A percentile compares a stretch with the other conserved stretches of the same genome.
These are phyloP conservation scores for Prunus mume DNA, from an alignment of 306 rosid genomes.

Conservation along the genomic window DNA sequence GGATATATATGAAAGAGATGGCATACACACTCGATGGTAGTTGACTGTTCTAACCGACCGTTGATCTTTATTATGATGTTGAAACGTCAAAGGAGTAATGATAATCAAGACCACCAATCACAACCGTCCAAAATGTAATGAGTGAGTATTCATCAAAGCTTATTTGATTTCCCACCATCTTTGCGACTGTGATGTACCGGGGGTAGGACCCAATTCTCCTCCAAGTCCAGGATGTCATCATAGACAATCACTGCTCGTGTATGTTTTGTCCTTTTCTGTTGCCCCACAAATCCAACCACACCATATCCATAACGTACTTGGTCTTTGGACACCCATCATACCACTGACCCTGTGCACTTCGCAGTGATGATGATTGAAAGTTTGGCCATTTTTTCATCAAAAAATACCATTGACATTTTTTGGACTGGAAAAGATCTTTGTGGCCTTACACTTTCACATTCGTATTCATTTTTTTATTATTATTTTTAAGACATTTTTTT, in stretches of 20 bases:
- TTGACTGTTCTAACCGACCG: background rate
- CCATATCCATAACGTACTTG: background rate
- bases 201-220: conserved; percentile 36
- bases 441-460: no score
- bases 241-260: conserved; percentile 29
- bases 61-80: background rate
- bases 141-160: conserved; percentile 26
- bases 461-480: no score
- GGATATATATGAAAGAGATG: background rate
- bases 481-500: no score
- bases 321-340: background rate
- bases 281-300: conserved; percentile 11
- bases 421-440: no score
- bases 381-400: no score
- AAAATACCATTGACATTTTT: no score
- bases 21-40: background rate
- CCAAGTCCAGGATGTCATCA: conserved; percentile 38
- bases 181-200: background rate
- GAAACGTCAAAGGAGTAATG: conserved; percentile 21
- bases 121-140: conserved; percentile 51
- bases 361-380: background rate
- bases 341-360: background rate
- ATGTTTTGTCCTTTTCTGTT: background rate
- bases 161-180: conserved; percentile 22
- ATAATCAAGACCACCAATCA: conserved; percentile 21